phyloP scores from a whole-genome alignment of 495 filamentous ascomycete species.

The Aspergillus conjunctus region DNA sequence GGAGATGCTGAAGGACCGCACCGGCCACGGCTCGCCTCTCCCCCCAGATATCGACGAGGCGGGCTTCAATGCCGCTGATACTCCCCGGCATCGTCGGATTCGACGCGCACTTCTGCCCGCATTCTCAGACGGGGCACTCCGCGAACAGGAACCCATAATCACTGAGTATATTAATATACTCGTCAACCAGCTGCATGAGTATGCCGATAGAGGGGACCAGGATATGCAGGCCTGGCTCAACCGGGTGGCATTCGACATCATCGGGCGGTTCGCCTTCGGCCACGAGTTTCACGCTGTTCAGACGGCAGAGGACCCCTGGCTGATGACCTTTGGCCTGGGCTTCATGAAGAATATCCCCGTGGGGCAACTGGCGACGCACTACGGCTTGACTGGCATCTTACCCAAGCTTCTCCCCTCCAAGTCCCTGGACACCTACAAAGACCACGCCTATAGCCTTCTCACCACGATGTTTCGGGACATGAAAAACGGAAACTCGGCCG shows the following conservation, averaged over 20 bases:
- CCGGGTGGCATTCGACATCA: constrained; percentile 9
- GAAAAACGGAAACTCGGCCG: no score
- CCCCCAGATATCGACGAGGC: background rate
- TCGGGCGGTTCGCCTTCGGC: constrained; percentile 6
- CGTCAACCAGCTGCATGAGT: background rate
- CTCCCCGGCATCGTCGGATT: background rate
- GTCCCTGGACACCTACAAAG: no score
- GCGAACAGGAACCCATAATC: background rate
- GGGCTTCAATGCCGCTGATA: background rate
- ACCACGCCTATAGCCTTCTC: no score
- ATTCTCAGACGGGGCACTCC: background rate
- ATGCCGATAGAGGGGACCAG: background rate
- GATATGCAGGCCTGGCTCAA: background rate
- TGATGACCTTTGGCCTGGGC: no score
- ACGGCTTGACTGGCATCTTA: no score
- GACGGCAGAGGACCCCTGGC: no score
- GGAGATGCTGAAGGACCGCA: background rate
- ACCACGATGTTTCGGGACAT: no score
- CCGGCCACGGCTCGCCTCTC: background rate
- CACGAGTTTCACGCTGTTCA: no score
- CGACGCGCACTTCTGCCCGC: background rate
- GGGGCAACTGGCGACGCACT: no score
- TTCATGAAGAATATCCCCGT: no score
- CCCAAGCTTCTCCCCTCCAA: no score
- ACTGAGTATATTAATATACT: background rate